Evolutionary conservation across 108 stramenopile species (phyloP).

Genomic region (Cyclotella baltica): DNA sequence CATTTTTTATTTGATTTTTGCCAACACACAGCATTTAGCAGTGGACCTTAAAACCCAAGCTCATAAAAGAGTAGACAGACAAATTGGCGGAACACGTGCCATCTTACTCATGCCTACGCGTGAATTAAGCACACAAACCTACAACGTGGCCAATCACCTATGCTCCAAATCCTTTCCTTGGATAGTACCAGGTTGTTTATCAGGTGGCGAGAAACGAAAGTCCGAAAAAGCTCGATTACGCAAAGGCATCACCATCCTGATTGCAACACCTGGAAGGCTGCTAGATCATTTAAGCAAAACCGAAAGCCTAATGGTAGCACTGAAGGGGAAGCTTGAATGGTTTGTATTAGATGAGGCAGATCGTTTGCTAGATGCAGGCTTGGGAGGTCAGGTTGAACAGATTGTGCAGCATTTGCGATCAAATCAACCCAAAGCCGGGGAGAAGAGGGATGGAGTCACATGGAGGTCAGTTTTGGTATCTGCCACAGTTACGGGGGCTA

Average conservation of each 20-base stretch:
- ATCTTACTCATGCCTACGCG: slow-evolving; percentile 94
- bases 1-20: no score
- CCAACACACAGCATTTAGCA: slow-evolving; percentile 42
- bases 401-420: slow-evolving; percentile 83
- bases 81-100: slow-evolving; percentile 65
- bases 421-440: slow-evolving; percentile 61
- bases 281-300: slow-evolving; percentile 95
- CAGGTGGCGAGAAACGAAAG: slow-evolving; percentile 95
- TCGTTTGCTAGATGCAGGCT: slow-evolving; percentile 93
- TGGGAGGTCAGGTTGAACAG: slow-evolving; percentile 90
- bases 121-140: slow-evolving; percentile 91
- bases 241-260: slow-evolving; percentile 90
- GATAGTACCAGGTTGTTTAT: slow-evolving; percentile 89
- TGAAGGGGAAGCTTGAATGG: slow-evolving; percentile 82
- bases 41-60: slow-evolving; percentile 31
- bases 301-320: slow-evolving; percentile 69
- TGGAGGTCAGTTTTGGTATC: slow-evolving; percentile 89
- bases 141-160: slow-evolving; percentile 55
- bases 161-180: slow-evolving; percentile 79
- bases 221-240: slow-evolving; percentile 95
- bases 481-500: slow-evolving; percentile 81
- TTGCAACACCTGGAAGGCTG: slow-evolving; percentile 97
- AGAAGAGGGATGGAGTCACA: slow-evolving; percentile 42
- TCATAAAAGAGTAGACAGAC: slow-evolving; percentile 37
- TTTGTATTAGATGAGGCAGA: slow-evolving; percentile 97